Evolutionary conservation across 257 asterid genomes (phyloP).

Genomic region (Nicotiana benthamiana): DNA sequence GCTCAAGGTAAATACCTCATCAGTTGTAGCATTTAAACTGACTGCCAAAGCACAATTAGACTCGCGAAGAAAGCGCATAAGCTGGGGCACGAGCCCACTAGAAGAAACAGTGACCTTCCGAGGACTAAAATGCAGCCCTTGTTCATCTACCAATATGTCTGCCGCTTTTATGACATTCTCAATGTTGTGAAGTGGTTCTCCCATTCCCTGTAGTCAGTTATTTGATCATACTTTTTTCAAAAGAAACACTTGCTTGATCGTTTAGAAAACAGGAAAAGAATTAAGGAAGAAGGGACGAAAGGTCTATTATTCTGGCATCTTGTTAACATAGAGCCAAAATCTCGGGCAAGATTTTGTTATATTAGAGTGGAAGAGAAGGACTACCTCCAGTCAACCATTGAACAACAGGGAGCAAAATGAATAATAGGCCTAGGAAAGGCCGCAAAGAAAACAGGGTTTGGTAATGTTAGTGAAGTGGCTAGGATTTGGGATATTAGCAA

Average conservation of each 20-base stretch:
- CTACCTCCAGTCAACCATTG: background rate
- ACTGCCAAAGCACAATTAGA: constrained; percentile 91
- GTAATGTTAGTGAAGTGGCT: background rate
- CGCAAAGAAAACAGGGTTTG: background rate
- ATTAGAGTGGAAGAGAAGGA: background rate
- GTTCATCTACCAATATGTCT: constrained; percentile 84
- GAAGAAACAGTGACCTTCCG: constrained; percentile 92
- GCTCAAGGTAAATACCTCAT: constrained; percentile 54
- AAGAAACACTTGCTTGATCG: background rate
- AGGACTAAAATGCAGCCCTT: constrained; percentile 96
- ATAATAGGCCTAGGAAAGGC: background rate
- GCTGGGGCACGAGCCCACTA: constrained; percentile 91
- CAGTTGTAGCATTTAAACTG: constrained; percentile 93
- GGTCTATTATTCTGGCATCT: background rate
- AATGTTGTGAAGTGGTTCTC: constrained; percentile 90
- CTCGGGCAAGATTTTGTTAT: background rate
- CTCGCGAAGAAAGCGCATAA: constrained; percentile 73
- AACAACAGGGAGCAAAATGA: background rate
- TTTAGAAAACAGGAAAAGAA: background rate
- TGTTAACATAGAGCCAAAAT: background rate
- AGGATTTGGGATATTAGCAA: background rate
- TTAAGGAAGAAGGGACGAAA: background rate
- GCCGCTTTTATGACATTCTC: constrained; percentile 89
- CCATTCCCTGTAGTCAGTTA: constrained; percentile 66
- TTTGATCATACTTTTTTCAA: background rate